Conservation (phyloP, 192 early-diverging fungal genomes). For the Entrophospora sp. region DNA sequence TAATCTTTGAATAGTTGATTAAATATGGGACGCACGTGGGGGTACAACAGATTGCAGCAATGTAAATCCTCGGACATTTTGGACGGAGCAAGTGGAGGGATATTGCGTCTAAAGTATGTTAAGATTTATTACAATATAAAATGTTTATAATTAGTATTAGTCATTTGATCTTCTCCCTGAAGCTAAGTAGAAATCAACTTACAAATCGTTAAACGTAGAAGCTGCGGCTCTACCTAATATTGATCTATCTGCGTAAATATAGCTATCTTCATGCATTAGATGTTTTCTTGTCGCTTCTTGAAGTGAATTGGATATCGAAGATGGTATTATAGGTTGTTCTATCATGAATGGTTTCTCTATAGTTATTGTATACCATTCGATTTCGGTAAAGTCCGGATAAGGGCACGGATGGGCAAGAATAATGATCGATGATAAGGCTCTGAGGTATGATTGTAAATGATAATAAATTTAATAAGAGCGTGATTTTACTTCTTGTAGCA, state of each 20-base stretch:
- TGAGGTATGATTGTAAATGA: not conserved
- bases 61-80: no score
- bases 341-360: not conserved
- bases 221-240: constrained; percentile 11
- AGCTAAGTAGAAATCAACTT: no score
- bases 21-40: no score
- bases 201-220: constrained; percentile 9
- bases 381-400: constrained; percentile 3
- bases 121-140: no score
- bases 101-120: no score
- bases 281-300: constrained; percentile 2
- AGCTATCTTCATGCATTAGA: not conserved
- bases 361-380: constrained; percentile 7
- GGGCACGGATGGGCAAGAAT: not conserved
- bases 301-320: not conserved
- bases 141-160: no score
- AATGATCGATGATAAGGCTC: constrained; percentile 3
- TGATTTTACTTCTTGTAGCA: no score
- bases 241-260: constrained; percentile 8
- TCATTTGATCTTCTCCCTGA: no score
- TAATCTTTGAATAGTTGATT: no score
- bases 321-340: not conserved
- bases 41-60: no score
- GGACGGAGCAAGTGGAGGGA: no score
- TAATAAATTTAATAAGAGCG: no score